Evolutionary conservation across 805 yeast species (phyloP), one percentile per base, ranked within the genome.

Genomic region (Barnettozyma vustinii): DNA sequence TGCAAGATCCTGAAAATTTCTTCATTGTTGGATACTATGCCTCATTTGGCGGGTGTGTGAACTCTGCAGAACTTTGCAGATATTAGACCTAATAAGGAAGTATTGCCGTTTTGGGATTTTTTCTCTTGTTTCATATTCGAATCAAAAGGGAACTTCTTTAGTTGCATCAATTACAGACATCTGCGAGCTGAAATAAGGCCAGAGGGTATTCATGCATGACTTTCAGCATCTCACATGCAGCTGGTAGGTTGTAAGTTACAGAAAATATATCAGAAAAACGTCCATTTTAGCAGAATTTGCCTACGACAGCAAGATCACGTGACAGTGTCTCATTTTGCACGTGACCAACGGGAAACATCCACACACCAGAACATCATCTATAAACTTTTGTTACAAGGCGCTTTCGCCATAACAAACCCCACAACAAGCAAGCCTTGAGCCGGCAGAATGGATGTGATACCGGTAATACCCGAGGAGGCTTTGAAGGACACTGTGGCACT

Each of bases 401-500:
- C 16, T 15, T 15, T 4, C 2, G 16, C 16, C 33, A 30, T 30
- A 30, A 30, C 33, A 30, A 12, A 30, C 5, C 12, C 12, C 15
- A 15, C 16, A 13, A 30, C 33, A 13, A 30, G 33, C 33, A 12
- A 30, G 33, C 33, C 33, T 30, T 21, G 42, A 23, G 10, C 42
- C 27, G 45, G 21, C 33, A 13, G 9, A 4, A 44, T 40, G 51
- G 44, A 36, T 15, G n/a, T 45, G 10, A 43, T n/a, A 9, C 52
- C 51, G 12, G 45, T 60, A 37, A 49, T 61, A 23, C 63, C 63
- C 5, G 44, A 45, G 37, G 48, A 56, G 12, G 21, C 61, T 1
- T 45, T 57, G 39, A 45, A 52, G 44, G 65, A 61, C 45, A 53
- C 65, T 3, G 44, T 58, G 5, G 61, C 65, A 3, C 40, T 61